These are phyloP conservation scores for Malus asiatica DNA, from an alignment of 306 rosid species.

Conservation along the genomic window DNA sequence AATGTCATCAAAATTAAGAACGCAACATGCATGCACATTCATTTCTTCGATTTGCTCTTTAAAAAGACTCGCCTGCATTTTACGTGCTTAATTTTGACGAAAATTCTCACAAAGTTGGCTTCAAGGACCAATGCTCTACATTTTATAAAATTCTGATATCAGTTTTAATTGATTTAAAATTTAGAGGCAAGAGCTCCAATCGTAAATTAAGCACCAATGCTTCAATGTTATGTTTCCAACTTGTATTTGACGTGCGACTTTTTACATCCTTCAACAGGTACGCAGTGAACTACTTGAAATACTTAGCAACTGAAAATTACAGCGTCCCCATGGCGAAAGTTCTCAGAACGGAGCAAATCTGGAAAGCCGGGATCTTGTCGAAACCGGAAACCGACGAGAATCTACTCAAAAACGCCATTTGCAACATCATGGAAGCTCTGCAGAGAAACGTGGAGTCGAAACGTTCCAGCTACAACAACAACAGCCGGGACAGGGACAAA, in stretches of 20 bases:
- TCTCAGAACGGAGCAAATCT: conserved; percentile 59
- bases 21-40: too few relatives aligned
- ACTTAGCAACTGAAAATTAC: conserved; percentile 51
- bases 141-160: too few relatives aligned
- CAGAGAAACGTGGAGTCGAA: conserved; percentile 69
- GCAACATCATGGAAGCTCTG: conserved; percentile 71
- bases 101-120: too few relatives aligned
- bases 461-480: conserved; percentile 21
- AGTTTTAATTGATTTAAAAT: too few relatives aligned
- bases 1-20: too few relatives aligned
- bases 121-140: too few relatives aligned
- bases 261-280: conserved; percentile 1
- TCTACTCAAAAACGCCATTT: conserved; percentile 45
- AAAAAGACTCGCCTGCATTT: too few relatives aligned
- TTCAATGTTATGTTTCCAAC: background rate
- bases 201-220: background rate
- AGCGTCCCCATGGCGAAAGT: conserved; percentile 52
- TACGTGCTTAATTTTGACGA: too few relatives aligned
- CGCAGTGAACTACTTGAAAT: conserved; percentile 70
- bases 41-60: too few relatives aligned
- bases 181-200: too few relatives aligned
- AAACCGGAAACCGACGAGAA: conserved; percentile 35
- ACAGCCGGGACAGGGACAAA: conserved; percentile 50
- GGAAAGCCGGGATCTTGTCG: conserved; percentile 49
- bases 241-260: too few relatives aligned